Conservation (phyloP, 305 asterid genomes). For the Fraxinus nigra region DNA sequence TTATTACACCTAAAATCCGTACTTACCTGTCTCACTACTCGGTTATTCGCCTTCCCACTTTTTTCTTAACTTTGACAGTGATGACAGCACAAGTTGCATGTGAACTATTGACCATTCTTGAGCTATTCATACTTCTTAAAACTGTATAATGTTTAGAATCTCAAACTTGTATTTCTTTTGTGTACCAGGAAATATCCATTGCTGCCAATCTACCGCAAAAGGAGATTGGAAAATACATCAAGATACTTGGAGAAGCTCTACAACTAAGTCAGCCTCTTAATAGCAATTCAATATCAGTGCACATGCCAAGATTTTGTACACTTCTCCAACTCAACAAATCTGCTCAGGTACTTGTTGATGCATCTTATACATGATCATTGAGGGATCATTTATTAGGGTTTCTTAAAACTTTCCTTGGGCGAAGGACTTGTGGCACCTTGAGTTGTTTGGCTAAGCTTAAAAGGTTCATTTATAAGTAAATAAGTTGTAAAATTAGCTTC, state of each 20-base stretch:
- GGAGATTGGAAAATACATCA: conserved; percentile 96
- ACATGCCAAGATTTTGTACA: conserved; percentile 97
- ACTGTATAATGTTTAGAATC: conserved; percentile 16
- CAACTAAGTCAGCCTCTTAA: conserved; percentile 95
- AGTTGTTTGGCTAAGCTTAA: not conserved
- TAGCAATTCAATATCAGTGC: conserved; percentile 94
- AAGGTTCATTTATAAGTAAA: not conserved
- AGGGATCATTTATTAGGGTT: conserved; percentile 2
- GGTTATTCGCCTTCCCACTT: not conserved
- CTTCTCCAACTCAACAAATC: conserved; percentile 99
- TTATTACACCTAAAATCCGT: not conserved
- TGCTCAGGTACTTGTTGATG: conserved; percentile 70
- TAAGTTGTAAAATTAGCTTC: not conserved
- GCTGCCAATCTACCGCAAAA: conserved; percentile 98
- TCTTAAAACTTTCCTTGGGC: conserved; percentile 16
- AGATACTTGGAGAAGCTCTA: conserved; percentile 96
- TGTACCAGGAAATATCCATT: conserved; percentile 77
- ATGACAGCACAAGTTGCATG: conserved; percentile 6
- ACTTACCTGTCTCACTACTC: not conserved
- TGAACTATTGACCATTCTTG: not conserved
- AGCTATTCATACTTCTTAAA: not conserved
- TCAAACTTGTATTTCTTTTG: conserved; percentile 17
- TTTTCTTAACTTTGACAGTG: not conserved
- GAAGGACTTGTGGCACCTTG: not conserved
- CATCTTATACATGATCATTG: not conserved